Base-by-base conservation (phyloP, 768 basidiomycete species). In the Psilocybe cyanescens region DNA sequence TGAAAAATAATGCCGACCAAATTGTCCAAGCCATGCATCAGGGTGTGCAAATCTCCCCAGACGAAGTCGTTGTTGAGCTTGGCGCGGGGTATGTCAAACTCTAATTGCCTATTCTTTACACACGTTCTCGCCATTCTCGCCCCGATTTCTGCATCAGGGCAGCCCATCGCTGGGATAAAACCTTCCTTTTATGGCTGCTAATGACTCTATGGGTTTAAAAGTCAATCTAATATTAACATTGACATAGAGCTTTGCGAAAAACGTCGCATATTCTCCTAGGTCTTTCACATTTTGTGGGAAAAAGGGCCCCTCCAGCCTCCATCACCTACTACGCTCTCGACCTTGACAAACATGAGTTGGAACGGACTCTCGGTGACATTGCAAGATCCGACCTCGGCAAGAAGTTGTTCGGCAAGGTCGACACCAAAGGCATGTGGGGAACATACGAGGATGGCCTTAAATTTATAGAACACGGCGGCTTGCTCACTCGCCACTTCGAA, bases 281-380 rank as follows among this genome's bases (percentile, higher is more conserved):
- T 1, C 78, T 96, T 16, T 85, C 94, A 16, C 77, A 77, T 30
- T 72, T 86, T 14, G 81, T 87, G 6, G 70, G 79, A 17, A 70
- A 69, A 17, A 62, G 67, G 4, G 71, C 70, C 9, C 57, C 72
- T 1, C 65, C 71, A 1, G 75, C 86, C 2, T 85, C 88, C 1
- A 86, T 91, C 68, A 91, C 86, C 1, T 96, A 95, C 72, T 94
- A 91, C 77, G 95, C 97, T 17, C 90, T 99, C 55, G 97, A 99
- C 71, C 86, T 99, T 31, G 95, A 97, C 72, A 82, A 89, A 66
- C 86, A 83, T 51, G 95, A 97, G 70, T 86, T 99, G 28, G 83
- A 87, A 60, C 88, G 94, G 35, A 91, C 94, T 7, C 83, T 99
- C 28, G 76, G 76, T 17, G 79, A 87, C 67, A 87, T 99, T 63